Conservation (phyloP, 345 rosid genomes). For the Capsella bursapastoris region DNA sequence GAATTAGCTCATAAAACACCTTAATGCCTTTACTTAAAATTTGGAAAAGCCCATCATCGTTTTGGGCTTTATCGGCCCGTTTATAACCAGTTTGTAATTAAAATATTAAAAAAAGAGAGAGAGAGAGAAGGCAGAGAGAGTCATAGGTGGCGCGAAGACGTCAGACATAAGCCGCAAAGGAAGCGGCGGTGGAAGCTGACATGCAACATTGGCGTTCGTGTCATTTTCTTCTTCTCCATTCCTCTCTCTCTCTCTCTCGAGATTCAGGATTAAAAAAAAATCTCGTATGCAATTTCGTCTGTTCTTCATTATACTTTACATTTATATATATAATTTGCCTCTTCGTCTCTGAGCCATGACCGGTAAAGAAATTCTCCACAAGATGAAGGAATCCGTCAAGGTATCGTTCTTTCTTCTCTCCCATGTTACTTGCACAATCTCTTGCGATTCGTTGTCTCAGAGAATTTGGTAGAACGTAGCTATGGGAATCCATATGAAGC, state of each 20-base stretch:
- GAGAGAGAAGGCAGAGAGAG: not conserved
- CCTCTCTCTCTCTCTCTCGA: constrained; percentile 9
- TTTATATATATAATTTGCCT: not conserved
- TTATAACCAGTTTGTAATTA: not conserved
- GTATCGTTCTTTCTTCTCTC: not conserved
- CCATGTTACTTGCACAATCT: not conserved
- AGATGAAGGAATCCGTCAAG: constrained; percentile 68
- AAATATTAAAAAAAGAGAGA: not conserved
- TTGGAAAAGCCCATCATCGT: not conserved
- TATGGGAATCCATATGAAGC: not conserved
- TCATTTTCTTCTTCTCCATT: constrained; percentile 23
- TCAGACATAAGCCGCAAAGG: constrained; percentile 34
- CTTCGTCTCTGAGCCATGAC: constrained; percentile 49
- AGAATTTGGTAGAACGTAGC: constrained; percentile 3
- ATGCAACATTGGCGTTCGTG: constrained; percentile 36
- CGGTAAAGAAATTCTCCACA: constrained; percentile 72
- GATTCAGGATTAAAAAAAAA: not conserved
- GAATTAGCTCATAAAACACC: not conserved
- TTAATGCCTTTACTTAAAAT: not conserved
- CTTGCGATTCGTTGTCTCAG: constrained; percentile 1
- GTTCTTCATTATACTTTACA: not conserved
- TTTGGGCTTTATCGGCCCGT: constrained; percentile 29
- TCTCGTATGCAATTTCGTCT: not conserved
- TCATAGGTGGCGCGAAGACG: constrained; percentile 44
- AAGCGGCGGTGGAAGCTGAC: constrained; percentile 45